Evolutionary conservation across 2,329 filamentous ascomycete species (phyloP).

Genomic region (Ceratocystis papillata): DNA sequence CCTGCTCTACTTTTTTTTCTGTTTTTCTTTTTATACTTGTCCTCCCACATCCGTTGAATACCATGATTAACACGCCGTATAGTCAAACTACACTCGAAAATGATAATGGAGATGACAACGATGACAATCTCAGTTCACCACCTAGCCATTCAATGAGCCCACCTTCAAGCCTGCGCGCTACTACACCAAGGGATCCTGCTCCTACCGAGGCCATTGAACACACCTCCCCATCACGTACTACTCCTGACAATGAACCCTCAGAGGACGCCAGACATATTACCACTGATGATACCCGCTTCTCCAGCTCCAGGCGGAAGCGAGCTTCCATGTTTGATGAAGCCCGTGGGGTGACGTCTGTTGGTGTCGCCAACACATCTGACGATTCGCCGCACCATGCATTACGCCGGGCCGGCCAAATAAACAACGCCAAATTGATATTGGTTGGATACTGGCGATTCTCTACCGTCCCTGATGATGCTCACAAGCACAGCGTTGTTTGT

Average conservation of each 20-base stretch:
- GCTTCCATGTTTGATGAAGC: conserved; percentile 9
- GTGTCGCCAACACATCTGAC: not conserved
- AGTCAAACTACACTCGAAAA: conserved; percentile 25
- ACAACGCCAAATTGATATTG: conserved; percentile 37
- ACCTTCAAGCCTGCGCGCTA: conserved; percentile 35
- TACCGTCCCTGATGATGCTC: conserved; percentile 36
- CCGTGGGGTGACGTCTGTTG: conserved; percentile 5
- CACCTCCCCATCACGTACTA: conserved; percentile 31
- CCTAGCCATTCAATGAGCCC: conserved; percentile 33
- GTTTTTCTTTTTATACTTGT: not conserved
- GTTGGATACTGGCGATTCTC: conserved; percentile 54
- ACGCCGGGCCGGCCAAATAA: conserved; percentile 21
- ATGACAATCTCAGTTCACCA: conserved; percentile 34
- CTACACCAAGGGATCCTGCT: conserved; percentile 42
- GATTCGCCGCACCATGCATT: conserved; percentile 15
- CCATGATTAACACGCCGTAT: conserved; percentile 25
- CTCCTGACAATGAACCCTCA: conserved; percentile 35
- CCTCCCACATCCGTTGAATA: conserved; percentile 19
- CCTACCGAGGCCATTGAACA: conserved; percentile 37
- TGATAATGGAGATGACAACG: conserved; percentile 31
- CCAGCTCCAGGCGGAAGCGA: conserved; percentile 20
- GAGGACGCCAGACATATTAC: conserved; percentile 25
- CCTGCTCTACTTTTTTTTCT: not conserved
- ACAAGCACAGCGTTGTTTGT: conserved; percentile 50
- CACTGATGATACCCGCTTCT: not conserved